Base-by-base conservation (phyloP, 2,329 filamentous ascomycete species). In the Elsinoe ampelina region DNA sequence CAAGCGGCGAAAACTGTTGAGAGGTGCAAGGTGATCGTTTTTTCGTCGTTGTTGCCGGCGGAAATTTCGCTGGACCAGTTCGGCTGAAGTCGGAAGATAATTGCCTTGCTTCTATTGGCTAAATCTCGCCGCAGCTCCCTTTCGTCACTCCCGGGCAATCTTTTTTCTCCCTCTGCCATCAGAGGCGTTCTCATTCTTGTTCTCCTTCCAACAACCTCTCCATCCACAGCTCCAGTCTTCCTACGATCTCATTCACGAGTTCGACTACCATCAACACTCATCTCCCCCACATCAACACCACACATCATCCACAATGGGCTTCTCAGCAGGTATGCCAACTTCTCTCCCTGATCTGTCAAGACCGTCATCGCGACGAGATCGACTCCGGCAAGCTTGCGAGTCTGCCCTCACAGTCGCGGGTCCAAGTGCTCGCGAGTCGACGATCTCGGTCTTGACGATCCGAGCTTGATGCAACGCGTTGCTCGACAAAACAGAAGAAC, bases 261-360 rank as follows among this genome's bases (percentile, higher is more conserved):
- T 17, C 5, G 34, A 51, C 19, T 39, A 26, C 48, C 34, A 38
- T 57, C 36, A 32, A 32, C 8, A 50, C 3, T 17, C 38, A 34
- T 43, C 58, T 15, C 36, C 39, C 30, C 54, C 58, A 61, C 58
- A 34, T 56, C 42, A 50, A 39, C 43, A 57, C 38, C 38, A 58
- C 57, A 58, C 55, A 57, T 51, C 39, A 36, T 19, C 58, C 65
- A 69, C 61, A 66, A 71, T 71, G 68, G 68, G 64, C 63, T 70
- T 69, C 65, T 61, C 67, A 56, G 62, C 65, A 38, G 68, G 68
- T 70, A 69, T 45, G 68, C 62, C 58, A 58, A 15, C 19, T 13
- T 47, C 34, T 5, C 17, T 35, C 26, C 45, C 26, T 17, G 13
- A 15, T 11, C 41, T 19, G 22, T 50, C 45, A 35, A 43, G 13